phyloP scores from a whole-genome alignment of 208 protist genomes.

The Acanthamoeba polyphaga region DNA sequence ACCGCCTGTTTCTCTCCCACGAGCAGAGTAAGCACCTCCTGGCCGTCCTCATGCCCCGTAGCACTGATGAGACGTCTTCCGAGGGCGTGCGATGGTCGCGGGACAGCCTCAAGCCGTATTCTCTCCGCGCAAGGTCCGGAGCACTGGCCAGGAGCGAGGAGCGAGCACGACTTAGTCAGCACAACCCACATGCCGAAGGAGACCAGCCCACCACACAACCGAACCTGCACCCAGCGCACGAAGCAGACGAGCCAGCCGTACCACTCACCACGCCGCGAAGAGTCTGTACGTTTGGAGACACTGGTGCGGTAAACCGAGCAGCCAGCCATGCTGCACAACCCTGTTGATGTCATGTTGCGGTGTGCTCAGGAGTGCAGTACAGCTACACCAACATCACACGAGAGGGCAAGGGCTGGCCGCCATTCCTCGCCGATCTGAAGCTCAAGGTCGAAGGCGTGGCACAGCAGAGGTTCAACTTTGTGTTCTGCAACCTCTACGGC shows the following conservation, averaged over 20 bases:
- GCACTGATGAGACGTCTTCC: background rate
- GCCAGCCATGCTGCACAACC: no score
- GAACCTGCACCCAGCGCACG: background rate
- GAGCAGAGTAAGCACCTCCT: background rate
- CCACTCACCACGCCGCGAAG: background rate
- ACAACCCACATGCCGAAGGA: background rate
- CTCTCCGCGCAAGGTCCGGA: background rate
- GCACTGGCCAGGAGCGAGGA: background rate
- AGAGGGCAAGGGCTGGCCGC: constrained; percentile 40
- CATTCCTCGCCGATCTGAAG: constrained; percentile 9
- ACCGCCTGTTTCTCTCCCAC: background rate
- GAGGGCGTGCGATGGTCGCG: background rate
- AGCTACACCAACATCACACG: constrained; percentile 56
- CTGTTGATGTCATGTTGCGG: background rate
- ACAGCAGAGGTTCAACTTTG: constrained; percentile 32
- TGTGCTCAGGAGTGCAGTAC: background rate
- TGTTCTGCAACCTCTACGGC: constrained; percentile 20
- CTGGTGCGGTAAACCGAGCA: background rate
- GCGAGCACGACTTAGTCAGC: no score
- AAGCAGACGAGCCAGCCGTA: no score
- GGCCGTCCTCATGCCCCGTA: background rate
- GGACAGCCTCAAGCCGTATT: background rate
- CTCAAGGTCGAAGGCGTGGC: background rate
- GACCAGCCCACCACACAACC: background rate
- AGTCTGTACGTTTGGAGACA: constrained; percentile 36